phyloP scores from a whole-genome alignment of 2,329 filamentous ascomycete genomes.

The Coniochaeta hoffmannii region DNA sequence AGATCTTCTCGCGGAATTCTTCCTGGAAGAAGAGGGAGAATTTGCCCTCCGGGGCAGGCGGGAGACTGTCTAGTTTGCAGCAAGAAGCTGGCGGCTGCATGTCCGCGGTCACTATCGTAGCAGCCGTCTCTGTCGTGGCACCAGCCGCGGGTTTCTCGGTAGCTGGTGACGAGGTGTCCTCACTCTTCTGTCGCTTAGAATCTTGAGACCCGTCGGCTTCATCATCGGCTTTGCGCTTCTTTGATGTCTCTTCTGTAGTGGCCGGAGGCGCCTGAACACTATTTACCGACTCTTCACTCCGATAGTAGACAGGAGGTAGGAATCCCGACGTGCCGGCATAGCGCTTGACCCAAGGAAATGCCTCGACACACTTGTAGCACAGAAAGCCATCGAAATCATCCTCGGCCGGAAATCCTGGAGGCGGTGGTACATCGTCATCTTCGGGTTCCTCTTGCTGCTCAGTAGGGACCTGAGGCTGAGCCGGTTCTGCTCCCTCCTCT shows the following conservation, averaged over 20 bases:
- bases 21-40: constrained; percentile 80
- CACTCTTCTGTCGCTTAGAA: constrained; percentile 46
- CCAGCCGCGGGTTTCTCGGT: constrained; percentile 3
- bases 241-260: constrained; percentile 24
- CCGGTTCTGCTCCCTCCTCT: constrained; percentile 34
- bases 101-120: constrained; percentile 11
- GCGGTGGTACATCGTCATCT: constrained; percentile 60
- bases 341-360: constrained; percentile 83
- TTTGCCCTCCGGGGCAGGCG: constrained; percentile 42
- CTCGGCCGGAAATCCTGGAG: constrained; percentile 80
- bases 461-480: constrained; percentile 13
- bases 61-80: constrained; percentile 58
- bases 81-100: neutral
- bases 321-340: constrained; percentile 81
- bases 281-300: constrained; percentile 12
- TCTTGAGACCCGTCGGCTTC: constrained; percentile 23
- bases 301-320: constrained; percentile 59
- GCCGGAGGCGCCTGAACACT: neutral
- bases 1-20: constrained; percentile 74
- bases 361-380: constrained; percentile 88
- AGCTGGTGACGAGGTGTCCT: constrained; percentile 17
- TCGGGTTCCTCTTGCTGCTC: constrained; percentile 31
- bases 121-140: constrained; percentile 6
- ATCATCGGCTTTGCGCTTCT: constrained; percentile 57
- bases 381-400: constrained; percentile 86